Evolutionary conservation across 176 grass and related monocot genomes (phyloP).

Genomic region (Juncus inflexus): DNA sequence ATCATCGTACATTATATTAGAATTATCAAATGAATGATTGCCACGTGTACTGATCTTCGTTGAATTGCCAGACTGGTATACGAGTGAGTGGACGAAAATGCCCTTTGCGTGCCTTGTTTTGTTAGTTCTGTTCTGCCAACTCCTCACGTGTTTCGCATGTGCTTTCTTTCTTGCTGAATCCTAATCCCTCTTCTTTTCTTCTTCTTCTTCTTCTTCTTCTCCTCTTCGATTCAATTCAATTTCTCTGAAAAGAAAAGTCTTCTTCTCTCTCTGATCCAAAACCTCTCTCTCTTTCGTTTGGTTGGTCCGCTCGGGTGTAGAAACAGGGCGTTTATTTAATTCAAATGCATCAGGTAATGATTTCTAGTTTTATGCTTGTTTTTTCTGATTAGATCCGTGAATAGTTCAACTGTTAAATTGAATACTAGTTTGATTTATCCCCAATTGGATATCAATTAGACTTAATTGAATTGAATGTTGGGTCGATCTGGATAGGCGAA

Average conservation of each 20-base stretch:
- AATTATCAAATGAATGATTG: too few relatives aligned
- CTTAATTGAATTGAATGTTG: too few relatives aligned
- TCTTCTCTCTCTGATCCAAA: conserved; percentile 8
- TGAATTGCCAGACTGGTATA: too few relatives aligned
- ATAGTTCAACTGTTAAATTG: not conserved
- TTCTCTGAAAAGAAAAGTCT: too few relatives aligned
- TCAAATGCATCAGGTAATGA: conserved; percentile 8
- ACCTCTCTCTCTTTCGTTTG: conserved; percentile 4
- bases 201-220: conserved; percentile 7
- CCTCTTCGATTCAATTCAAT: not conserved
- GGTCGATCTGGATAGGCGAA: too few relatives aligned
- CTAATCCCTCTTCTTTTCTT: not conserved
- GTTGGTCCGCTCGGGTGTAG: not conserved
- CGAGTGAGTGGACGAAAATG: not conserved
- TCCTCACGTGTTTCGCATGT: conserved; percentile 3
- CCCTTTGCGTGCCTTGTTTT: conserved; percentile 5
- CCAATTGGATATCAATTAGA: too few relatives aligned
- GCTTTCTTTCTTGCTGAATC: not conserved
- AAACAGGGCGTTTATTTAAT: not conserved
- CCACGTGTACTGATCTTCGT: too few relatives aligned
- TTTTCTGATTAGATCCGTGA: not conserved
- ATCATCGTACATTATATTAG: too few relatives aligned
- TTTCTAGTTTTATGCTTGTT: not conserved
- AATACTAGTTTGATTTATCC: too few relatives aligned
- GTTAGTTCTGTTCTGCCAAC: not conserved